Evolutionary conservation across 2,329 filamentous ascomycete genomes (phyloP).

Genomic region (Penicillium brevicompactum): DNA sequence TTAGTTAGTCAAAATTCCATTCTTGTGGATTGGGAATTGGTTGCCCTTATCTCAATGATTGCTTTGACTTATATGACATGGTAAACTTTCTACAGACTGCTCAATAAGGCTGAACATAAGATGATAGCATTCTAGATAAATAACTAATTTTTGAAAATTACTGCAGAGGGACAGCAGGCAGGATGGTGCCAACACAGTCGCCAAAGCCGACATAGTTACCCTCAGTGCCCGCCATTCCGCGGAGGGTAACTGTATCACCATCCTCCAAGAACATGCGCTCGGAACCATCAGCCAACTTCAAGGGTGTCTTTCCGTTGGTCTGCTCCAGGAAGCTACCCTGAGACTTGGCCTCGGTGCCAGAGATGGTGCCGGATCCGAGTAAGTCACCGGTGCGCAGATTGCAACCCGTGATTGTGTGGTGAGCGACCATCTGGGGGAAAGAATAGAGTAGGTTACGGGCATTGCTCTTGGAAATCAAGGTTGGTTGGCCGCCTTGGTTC

Average conservation of each 20-base stretch:
- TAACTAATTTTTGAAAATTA: slow-evolving; percentile 15
- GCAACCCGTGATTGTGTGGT: slow-evolving; percentile 77
- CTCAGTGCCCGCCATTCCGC: slow-evolving; percentile 67
- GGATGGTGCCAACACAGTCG: slow-evolving; percentile 67
- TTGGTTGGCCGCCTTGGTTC: slow-evolving; percentile 51
- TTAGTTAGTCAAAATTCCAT: neutral
- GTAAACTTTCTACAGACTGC: slow-evolving; percentile 8
- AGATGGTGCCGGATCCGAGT: slow-evolving; percentile 78
- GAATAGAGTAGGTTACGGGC: slow-evolving; percentile 75
- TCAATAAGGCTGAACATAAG: neutral
- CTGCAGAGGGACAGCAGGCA: slow-evolving; percentile 44
- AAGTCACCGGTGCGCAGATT: slow-evolving; percentile 73
- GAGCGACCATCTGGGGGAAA: slow-evolving; percentile 80
- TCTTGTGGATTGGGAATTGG: too few relatives aligned
- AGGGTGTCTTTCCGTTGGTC: slow-evolving; percentile 66
- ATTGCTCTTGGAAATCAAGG: slow-evolving; percentile 62
- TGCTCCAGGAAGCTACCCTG: slow-evolving; percentile 74
- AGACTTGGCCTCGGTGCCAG: slow-evolving; percentile 59
- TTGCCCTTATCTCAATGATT: too few relatives aligned
- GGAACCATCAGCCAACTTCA: slow-evolving; percentile 65
- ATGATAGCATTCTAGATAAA: slow-evolving; percentile 5
- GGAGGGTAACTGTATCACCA: slow-evolving; percentile 69
- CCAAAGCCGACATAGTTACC: slow-evolving; percentile 75
- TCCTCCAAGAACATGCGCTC: slow-evolving; percentile 73
- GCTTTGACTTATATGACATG: neutral